These are phyloP conservation scores for Trichoderma orchidacearum DNA, from an alignment of 495 filamentous ascomycete species.

Conservation along the genomic window DNA sequence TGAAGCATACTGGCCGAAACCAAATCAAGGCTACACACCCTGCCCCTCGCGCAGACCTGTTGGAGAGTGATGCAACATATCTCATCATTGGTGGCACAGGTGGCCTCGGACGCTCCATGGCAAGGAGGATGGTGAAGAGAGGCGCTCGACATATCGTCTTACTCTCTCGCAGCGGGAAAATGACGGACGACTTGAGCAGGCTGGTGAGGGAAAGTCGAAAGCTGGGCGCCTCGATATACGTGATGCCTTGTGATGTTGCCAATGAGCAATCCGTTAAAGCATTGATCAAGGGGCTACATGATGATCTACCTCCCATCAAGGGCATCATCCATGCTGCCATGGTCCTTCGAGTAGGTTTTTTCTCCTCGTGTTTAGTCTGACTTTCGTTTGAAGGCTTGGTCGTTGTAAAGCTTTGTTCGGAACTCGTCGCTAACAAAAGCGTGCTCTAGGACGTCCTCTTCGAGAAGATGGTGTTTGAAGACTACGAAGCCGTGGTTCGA, in stretches of 20 bases:
- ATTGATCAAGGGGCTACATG: constrained; percentile 19
- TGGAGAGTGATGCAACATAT: constrained; percentile 37
- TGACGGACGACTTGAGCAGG: constrained; percentile 23
- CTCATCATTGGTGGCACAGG: constrained; percentile 51
- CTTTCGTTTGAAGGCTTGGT: too few relatives aligned
- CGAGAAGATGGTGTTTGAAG: constrained; percentile 30
- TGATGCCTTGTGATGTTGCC: constrained; percentile 28
- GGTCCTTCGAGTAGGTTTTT: constrained; percentile 36
- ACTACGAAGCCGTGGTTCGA: constrained; percentile 25
- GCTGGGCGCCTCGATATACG: constrained; percentile 22
- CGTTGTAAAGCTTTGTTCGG: background rate
- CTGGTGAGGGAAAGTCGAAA: constrained; percentile 29
- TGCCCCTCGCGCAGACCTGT: constrained; percentile 8
- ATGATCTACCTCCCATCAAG: constrained; percentile 26
- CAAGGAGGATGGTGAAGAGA: constrained; percentile 43
- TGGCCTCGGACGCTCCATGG: constrained; percentile 46
- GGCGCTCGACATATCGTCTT: constrained; percentile 46
- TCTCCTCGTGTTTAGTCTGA: too few relatives aligned
- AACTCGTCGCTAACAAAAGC: constrained; percentile 7
- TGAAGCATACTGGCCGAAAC: constrained; percentile 13
- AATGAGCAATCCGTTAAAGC: constrained; percentile 21
- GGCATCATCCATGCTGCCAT: constrained; percentile 38
- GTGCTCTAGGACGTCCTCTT: constrained; percentile 37
- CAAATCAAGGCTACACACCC: constrained; percentile 9
- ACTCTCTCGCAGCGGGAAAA: constrained; percentile 39